Conservation (phyloP, 257 asterid genomes). For the Agastache rugosa region DNA sequence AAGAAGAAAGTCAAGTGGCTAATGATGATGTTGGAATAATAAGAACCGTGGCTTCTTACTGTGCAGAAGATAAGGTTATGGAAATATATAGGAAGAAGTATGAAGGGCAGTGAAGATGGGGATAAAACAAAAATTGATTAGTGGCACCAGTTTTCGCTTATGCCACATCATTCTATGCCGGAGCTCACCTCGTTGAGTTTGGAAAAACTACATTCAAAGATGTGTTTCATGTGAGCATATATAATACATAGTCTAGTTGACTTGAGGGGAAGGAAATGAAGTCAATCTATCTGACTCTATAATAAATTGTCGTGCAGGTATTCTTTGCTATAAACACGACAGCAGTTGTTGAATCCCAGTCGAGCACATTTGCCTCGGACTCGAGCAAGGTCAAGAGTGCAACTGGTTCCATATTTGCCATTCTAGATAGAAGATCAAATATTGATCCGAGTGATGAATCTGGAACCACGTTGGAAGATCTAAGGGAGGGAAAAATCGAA, state of each 20-base stretch:
- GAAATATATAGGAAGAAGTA: constrained; percentile 58
- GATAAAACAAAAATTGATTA: constrained; percentile 53
- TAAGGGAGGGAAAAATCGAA: constrained; percentile 63
- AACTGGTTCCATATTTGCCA: constrained; percentile 57
- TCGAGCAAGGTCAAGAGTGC: constrained; percentile 63
- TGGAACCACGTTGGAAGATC: constrained; percentile 48
- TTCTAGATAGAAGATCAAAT: constrained; percentile 60
- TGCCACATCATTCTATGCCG: constrained; percentile 63
- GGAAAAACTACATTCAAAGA: constrained; percentile 50
- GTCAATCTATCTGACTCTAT: not conserved
- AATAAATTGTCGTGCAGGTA: constrained; percentile 44
- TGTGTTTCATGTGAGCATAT: constrained; percentile 54
- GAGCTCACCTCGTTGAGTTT: constrained; percentile 59
- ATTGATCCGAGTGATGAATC: constrained; percentile 65
- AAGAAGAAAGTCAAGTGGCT: constrained; percentile 74
- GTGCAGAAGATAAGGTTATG: constrained; percentile 68
- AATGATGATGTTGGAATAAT: constrained; percentile 72
- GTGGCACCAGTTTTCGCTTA: constrained; percentile 61
- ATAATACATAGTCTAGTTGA: too few species aligned
- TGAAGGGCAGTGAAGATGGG: constrained; percentile 52
- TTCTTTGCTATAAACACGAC: constrained; percentile 63
- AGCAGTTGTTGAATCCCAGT: constrained; percentile 58
- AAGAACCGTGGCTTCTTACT: constrained; percentile 71
- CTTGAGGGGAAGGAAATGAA: not conserved
- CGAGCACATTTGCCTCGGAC: constrained; percentile 67